Percentiles rank a stretch among this genome's conserved stretches.
Evolutionary conservation across 208 protist species (phyloP).

Genomic region (Leishmania gerbilli): DNA sequence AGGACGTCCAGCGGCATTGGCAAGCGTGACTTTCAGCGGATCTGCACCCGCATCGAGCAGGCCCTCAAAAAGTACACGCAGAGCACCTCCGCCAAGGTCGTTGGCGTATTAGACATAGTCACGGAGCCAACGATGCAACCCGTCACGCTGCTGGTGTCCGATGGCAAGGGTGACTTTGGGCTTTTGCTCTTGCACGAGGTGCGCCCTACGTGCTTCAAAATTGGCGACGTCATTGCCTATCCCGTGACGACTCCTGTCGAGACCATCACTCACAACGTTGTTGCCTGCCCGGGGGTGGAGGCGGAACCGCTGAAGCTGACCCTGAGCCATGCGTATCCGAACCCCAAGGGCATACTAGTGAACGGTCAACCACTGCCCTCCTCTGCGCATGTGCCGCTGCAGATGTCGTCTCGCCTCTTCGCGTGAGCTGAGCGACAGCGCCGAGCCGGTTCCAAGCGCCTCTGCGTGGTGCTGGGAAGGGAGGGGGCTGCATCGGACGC

Average conservation of each 20-base stretch:
- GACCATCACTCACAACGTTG: constrained; percentile 50
- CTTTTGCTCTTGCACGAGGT: constrained; percentile 73
- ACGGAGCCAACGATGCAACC: constrained; percentile 75
- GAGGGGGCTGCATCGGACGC: neutral
- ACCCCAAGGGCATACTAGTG: constrained; percentile 46
- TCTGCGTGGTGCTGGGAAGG: neutral
- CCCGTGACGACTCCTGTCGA: constrained; percentile 28
- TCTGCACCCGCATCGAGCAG: constrained; percentile 40
- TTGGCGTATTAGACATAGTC: constrained; percentile 69
- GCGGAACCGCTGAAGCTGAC: constrained; percentile 33
- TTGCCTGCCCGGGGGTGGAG: constrained; percentile 45
- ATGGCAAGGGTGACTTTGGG: constrained; percentile 47
- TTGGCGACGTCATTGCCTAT: constrained; percentile 60
- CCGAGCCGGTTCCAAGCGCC: neutral
- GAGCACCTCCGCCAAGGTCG: constrained; percentile 22
- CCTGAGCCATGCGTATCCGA: constrained; percentile 50
- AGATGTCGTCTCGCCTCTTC: constrained; percentile 80
- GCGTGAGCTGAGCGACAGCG: constrained; percentile 27
- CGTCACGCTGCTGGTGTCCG: constrained; percentile 48
- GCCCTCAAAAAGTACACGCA: constrained; percentile 47
- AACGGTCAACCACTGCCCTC: constrained; percentile 62
- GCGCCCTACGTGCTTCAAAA: constrained; percentile 47
- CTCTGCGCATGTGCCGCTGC: constrained; percentile 45
- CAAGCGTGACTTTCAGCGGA: constrained; percentile 58
- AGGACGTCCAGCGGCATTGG: constrained; percentile 50